phyloP scores from a whole-genome alignment of 2,329 filamentous ascomycete species.

The Aspergillus awamori region DNA sequence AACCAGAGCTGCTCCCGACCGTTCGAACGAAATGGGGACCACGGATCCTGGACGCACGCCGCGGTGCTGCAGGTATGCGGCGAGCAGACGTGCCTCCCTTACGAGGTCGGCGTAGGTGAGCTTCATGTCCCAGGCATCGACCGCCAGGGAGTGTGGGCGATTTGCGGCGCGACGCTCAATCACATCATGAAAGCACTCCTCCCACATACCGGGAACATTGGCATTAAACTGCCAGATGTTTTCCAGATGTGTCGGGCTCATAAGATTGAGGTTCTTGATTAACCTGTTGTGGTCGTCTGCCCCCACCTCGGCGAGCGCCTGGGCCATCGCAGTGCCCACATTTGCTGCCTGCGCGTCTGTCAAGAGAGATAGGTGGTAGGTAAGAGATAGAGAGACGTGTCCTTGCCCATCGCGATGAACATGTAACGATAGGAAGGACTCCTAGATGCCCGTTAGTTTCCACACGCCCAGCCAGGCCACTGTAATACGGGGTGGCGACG shows the following conservation, averaged over 20 bases:
- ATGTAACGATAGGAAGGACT: neutral
- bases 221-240: neutral
- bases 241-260: neutral
- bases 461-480: too few relatives aligned
- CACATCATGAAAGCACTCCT: neutral
- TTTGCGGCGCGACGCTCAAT: neutral
- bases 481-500: neutral
- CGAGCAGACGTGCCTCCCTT: neutral
- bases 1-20: neutral
- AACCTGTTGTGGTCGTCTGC: neutral
- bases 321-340: neutral
- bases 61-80: neutral
- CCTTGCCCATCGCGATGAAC: neutral
- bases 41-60: neutral
- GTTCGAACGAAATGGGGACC: neutral
- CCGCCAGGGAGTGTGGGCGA: neutral
- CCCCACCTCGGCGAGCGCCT: neutral
- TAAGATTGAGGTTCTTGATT: neutral
- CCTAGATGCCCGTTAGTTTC: neutral
- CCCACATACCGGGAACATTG: neutral
- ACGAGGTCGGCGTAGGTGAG: neutral
- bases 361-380: neutral
- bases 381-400: neutral
- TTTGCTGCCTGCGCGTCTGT: neutral
- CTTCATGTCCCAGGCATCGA: neutral